Evolutionary conservation across 371 early-diverging fungal genomes (phyloP).

Genomic region (Amoeboaphelidium protococcarum): DNA sequence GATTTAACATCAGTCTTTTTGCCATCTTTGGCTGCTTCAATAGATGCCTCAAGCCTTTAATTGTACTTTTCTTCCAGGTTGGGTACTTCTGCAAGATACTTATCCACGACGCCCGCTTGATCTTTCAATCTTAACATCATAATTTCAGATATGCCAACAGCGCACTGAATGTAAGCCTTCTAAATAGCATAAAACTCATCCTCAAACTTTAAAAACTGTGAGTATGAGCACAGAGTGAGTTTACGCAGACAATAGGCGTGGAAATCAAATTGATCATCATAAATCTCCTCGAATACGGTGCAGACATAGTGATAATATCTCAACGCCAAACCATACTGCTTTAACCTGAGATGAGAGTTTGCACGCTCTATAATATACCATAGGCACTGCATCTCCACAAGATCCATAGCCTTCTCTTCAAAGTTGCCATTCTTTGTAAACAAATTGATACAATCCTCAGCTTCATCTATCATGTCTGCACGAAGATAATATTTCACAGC

Average conservation of each 20-base stretch:
- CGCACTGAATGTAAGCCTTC: too few relatives aligned
- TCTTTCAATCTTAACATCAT: too few relatives aligned
- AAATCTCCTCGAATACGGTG: constrained; percentile 49
- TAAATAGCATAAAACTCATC: too few relatives aligned
- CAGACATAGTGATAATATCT: constrained; percentile 59
- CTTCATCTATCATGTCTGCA: constrained; percentile 41
- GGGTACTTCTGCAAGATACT: too few relatives aligned
- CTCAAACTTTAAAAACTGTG: constrained; percentile 5
- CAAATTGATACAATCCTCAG: constrained; percentile 47
- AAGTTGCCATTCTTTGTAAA: constrained; percentile 52
- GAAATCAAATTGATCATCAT: constrained; percentile 89
- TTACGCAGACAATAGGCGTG: constrained; percentile 78
- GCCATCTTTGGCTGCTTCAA: too few relatives aligned
- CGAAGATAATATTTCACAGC: constrained; percentile 79
- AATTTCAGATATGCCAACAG: too few relatives aligned
- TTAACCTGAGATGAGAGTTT: constrained; percentile 30
- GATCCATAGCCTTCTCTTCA: constrained; percentile 39
- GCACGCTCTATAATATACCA: constrained; percentile 63
- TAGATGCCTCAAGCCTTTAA: too few relatives aligned
- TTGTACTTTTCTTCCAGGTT: too few relatives aligned
- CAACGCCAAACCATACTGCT: constrained; percentile 47
- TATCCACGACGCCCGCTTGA: too few relatives aligned
- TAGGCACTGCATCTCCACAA: constrained; percentile 67
- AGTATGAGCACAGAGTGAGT: constrained; percentile 56
- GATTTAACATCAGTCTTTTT: too few relatives aligned